Conservation (phyloP, 1,139 yeast species). For the Pichia sp. region DNA sequence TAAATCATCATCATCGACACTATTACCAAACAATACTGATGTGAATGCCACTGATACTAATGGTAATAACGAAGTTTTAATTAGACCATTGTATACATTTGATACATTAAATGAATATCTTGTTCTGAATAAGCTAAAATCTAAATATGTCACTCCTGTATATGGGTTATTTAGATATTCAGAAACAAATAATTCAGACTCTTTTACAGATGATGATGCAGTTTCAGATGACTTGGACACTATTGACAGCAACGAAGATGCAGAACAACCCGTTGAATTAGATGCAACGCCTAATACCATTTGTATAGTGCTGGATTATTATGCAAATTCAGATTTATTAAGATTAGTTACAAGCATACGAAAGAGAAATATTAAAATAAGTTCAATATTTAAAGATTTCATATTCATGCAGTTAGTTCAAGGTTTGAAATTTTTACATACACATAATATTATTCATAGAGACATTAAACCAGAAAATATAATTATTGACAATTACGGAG, state of each 20-base stretch:
- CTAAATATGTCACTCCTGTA: slow-evolving; percentile 3
- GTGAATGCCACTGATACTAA: not conserved
- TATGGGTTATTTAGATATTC: slow-evolving; percentile 9
- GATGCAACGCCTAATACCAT: slow-evolving; percentile 4
- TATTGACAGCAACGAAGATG: not conserved
- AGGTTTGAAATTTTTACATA: slow-evolving; percentile 43
- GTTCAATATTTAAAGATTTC: slow-evolving; percentile 33
- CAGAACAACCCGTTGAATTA: not conserved
- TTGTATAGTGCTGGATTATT: slow-evolving; percentile 35
- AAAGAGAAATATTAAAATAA: slow-evolving; percentile 22
- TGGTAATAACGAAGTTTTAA: not conserved
- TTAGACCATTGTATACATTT: slow-evolving; percentile 14
- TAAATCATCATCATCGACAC: not conserved
- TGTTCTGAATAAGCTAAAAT: slow-evolving; percentile 14
- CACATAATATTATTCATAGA: slow-evolving; percentile 40
- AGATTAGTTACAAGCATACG: slow-evolving; percentile 37
- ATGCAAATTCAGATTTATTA: slow-evolving; percentile 43
- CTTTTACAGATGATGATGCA: not conserved
- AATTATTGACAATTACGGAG: slow-evolving; percentile 40
- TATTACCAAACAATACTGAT: not conserved
- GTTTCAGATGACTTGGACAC: not conserved
- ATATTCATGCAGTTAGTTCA: slow-evolving; percentile 42
- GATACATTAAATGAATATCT: slow-evolving; percentile 26
- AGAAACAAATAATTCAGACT: not conserved
- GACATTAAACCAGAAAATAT: slow-evolving; percentile 54